Evolutionary conservation across 257 asterid genomes (phyloP).

Genomic region (Parsonsia alboflavescens): DNA sequence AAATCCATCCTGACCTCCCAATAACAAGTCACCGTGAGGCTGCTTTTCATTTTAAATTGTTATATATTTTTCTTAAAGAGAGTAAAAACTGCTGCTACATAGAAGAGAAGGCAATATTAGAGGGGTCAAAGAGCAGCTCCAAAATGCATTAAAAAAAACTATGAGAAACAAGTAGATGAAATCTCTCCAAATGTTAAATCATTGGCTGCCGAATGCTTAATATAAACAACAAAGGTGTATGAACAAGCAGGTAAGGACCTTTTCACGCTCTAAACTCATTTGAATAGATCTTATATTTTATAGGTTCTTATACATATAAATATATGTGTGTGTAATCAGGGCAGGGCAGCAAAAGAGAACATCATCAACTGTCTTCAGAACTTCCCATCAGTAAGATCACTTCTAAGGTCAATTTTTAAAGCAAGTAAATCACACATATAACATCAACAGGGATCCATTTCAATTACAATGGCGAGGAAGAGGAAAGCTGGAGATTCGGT

Average conservation of each 20-base stretch:
- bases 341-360: no score
- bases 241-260: not conserved
- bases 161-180: not conserved
- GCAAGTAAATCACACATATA: not conserved
- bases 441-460: not conserved
- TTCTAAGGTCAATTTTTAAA: not conserved
- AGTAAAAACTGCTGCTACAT: no score
- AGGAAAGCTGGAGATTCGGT: conserved; percentile 37
- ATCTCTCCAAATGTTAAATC: conserved; percentile 14
- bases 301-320: not conserved
- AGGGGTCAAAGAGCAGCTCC: conserved; percentile 14
- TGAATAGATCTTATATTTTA: no score
- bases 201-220: conserved; percentile 9
- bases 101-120: conserved; percentile 16
- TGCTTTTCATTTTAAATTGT: no score
- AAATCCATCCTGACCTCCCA: no score
- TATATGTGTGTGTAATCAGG: not conserved
- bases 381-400: not conserved
- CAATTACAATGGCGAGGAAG: conserved; percentile 52
- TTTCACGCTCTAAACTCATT: not conserved
- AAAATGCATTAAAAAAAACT: not conserved
- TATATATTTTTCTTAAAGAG: no score
- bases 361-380: not conserved
- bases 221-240: conserved; percentile 5
- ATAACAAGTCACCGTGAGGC: no score